Evolutionary conservation across 2,329 filamentous ascomycete species (phyloP).

Genomic region (Pseudocercospora fuligena): DNA sequence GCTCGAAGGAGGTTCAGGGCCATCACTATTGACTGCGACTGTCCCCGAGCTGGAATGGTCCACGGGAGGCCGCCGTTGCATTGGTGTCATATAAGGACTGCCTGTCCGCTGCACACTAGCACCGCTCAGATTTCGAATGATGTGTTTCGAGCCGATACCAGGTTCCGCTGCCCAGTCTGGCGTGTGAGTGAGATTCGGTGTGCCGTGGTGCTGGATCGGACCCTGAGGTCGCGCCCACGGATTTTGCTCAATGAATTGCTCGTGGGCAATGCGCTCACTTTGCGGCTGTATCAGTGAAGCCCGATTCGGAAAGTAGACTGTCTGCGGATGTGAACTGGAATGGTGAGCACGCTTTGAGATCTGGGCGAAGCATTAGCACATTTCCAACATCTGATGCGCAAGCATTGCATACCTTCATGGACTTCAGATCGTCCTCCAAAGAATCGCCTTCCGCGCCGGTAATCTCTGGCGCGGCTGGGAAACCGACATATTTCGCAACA

Average conservation of each 20-base stretch:
- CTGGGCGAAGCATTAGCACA: conserved; percentile 25
- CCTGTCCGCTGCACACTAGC: conserved; percentile 19
- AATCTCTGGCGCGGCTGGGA: conserved; percentile 91
- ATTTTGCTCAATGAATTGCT: conserved; percentile 86
- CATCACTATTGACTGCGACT: conserved; percentile 35
- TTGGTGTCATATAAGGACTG: conserved; percentile 39
- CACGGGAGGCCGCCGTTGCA: conserved; percentile 32
- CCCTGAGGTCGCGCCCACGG: conserved; percentile 92
- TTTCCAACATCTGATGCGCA: not conserved
- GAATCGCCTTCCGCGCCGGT: conserved; percentile 72
- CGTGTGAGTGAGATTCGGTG: conserved; percentile 39
- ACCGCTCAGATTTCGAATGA: conserved; percentile 37
- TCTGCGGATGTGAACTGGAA: conserved; percentile 27
- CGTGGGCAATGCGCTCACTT: conserved; percentile 49
- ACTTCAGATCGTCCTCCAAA: conserved; percentile 83
- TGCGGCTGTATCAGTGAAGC: conserved; percentile 29
- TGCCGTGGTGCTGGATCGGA: conserved; percentile 60
- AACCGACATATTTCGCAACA: conserved; percentile 92
- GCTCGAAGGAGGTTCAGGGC: conserved; percentile 39
- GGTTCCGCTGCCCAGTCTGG: conserved; percentile 41
- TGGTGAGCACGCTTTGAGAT: conserved; percentile 34
- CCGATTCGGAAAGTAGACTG: conserved; percentile 32
- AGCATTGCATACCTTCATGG: conserved; percentile 76
- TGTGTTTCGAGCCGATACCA: conserved; percentile 27
- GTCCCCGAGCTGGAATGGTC: conserved; percentile 36